These are phyloP conservation scores for Piper betle DNA, from an alignment of 164 flowering plant species.

Conservation along the genomic window DNA sequence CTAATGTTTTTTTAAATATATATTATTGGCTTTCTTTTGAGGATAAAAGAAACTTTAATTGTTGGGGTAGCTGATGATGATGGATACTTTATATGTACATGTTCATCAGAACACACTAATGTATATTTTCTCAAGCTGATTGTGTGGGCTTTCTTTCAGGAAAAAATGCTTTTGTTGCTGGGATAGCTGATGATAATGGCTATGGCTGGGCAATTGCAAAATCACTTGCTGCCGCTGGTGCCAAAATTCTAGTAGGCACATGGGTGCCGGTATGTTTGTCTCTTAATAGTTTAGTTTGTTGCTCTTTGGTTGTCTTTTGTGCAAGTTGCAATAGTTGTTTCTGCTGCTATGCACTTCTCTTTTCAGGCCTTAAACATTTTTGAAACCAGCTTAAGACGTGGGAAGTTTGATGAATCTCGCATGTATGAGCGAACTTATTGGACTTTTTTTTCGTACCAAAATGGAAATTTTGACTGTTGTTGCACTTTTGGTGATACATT, in stretches of 20 bases:
- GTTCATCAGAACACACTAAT: neutral
- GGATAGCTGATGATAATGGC: conserved; percentile 94
- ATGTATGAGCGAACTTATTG: conserved; percentile 32
- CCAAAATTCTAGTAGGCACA: conserved; percentile 92
- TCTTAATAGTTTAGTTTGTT: neutral
- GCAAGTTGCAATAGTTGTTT: neutral
- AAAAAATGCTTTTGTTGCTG: conserved; percentile 93
- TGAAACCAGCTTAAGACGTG: conserved; percentile 84
- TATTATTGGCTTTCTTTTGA: neutral
- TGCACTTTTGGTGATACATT: neutral
- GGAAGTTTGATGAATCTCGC: conserved; percentile 90
- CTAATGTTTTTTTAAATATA: neutral
- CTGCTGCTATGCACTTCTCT: neutral
- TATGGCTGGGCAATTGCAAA: conserved; percentile 99
- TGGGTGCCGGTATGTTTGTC: conserved; percentile 88
- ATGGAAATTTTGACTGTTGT: too few relatives aligned
- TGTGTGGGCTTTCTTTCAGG: conserved; percentile 26
- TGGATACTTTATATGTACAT: too few relatives aligned
- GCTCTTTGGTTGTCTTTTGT: too few relatives aligned
- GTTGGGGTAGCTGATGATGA: conserved; percentile 97
- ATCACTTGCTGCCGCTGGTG: conserved; percentile 98
- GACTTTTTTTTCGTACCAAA: neutral
- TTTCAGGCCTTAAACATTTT: conserved; percentile 82
- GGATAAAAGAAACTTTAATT: conserved; percentile 46
- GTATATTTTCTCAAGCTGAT: too few relatives aligned